Conservation (phyloP, 345 rosid genomes). For the Erodium maritimum region DNA sequence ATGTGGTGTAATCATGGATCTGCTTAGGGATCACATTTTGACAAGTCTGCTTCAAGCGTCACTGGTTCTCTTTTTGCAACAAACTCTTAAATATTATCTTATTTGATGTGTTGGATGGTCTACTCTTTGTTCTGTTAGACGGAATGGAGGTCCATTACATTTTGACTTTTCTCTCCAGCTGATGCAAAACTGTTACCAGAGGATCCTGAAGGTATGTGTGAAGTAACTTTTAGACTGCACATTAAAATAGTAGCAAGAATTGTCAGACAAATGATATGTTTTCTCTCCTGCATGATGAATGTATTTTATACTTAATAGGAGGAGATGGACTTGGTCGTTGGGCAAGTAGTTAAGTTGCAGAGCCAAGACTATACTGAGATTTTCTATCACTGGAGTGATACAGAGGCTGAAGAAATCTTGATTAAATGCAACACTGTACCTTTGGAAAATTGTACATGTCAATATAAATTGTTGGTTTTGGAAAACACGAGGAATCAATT, state of each 20-base stretch:
- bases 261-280: not conserved
- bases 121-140: conserved; percentile 71
- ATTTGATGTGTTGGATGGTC: conserved; percentile 44
- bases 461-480: too few species aligned
- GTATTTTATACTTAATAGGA: conserved; percentile 50
- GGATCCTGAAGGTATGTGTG: conserved; percentile 71
- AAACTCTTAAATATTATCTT: conserved; percentile 10
- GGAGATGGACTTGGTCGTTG: conserved; percentile 94
- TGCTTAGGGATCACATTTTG: conserved; percentile 81
- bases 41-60: conserved; percentile 96
- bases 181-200: conserved; percentile 79
- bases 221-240: conserved; percentile 25
- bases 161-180: conserved; percentile 47
- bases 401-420: too few species aligned
- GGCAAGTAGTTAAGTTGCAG: conserved; percentile 63
- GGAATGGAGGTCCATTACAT: conserved; percentile 79
- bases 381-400: conserved; percentile 74
- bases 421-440: too few species aligned
- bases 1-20: conserved; percentile 70
- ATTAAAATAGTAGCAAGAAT: not conserved
- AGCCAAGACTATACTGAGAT: conserved; percentile 68
- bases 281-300: conserved; percentile 1
- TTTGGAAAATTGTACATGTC: too few species aligned
- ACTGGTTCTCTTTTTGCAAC: conserved; percentile 31
- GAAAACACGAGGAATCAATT: too few species aligned